phyloP scores from a whole-genome alignment of 495 filamentous ascomycete genomes.

The Antarctomyces pellizariae region DNA sequence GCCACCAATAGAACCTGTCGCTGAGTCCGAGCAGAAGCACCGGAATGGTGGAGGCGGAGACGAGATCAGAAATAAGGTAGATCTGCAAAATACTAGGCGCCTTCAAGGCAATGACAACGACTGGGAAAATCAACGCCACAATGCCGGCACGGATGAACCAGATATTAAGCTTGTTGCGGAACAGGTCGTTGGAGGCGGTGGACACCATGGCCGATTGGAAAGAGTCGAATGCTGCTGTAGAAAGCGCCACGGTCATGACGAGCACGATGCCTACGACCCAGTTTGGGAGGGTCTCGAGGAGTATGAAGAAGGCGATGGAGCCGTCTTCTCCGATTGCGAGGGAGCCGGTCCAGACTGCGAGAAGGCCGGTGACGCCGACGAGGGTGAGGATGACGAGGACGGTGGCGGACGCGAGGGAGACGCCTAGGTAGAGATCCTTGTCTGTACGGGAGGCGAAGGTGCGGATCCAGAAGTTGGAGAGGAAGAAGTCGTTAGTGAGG shows the following conservation, averaged over 20 bases:
- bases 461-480: constrained; percentile 57
- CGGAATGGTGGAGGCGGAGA: constrained; percentile 45
- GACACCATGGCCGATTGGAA: constrained; percentile 59
- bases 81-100: constrained; percentile 50
- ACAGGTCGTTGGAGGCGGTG: constrained; percentile 51
- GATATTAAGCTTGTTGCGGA: constrained; percentile 47
- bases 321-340: constrained; percentile 32
- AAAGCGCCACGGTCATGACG: constrained; percentile 49
- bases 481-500: constrained; percentile 56
- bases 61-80: constrained; percentile 51
- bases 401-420: constrained; percentile 34
- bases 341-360: constrained; percentile 51
- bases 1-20: constrained; percentile 41
- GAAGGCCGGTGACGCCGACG: constrained; percentile 40
- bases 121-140: constrained; percentile 42
- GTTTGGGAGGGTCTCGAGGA: constrained; percentile 40
- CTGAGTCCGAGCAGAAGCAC: constrained; percentile 40
- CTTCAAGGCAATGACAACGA: constrained; percentile 44
- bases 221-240: constrained; percentile 50
- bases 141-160: constrained; percentile 42
- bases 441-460: constrained; percentile 62
- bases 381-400: constrained; percentile 39
- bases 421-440: constrained; percentile 46
- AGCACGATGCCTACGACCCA: constrained; percentile 59
- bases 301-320: constrained; percentile 44